Evolutionary conservation across 257 asterid species (phyloP), one percentile per base, ranked within the genome.

Genomic region (Linderniella brevidens): DNA sequence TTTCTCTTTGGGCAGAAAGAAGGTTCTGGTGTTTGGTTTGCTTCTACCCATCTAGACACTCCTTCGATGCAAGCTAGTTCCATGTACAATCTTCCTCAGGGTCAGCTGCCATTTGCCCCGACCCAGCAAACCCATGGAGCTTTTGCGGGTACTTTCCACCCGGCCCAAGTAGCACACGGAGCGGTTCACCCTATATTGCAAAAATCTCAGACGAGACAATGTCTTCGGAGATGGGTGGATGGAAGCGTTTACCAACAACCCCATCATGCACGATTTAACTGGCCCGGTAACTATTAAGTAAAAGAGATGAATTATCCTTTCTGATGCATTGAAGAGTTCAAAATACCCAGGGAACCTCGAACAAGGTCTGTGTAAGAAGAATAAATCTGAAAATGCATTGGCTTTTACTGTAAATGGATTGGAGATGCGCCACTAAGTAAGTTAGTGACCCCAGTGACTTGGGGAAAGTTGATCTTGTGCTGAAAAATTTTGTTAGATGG

Each of bases 281-380:
- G 95, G 97, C 93, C 97, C 8, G 73, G 66, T 71, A 79, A 61
- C 76, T 86, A 79, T 65, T 86, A 62, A 73, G 67, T 25, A 41
- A 46, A 32, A 25, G 32, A 25, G 32, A 25, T 3, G 49, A 40
- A 50, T 4, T 18, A 18, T 8, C 20, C 39, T 58, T 35, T 53
- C 54, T 54, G 58, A 41, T 44, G 59, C 52, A 49, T 47, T 41
- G 53, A 52, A 50, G 57, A 66, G 62, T 51, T 56, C 32, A 25
- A 25, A 25, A 6, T 6, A 25, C 32, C 3, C 4, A 25, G 32
- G 32, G 32, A 25, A 25, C 32, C 32, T 25, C 32, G 32, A 25
- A 25, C 32, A 25, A 25, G 32, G 32, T 25, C 32, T 25, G 32
- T 6, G 32, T 25, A 25, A 25, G 32, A 25, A 25, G 32, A 25